A percentile compares a stretch with the other conserved stretches of the same genome.
phyloP scores from a whole-genome alignment of 2,329 filamentous ascomycete species.

The Fusarium lyarnte region DNA sequence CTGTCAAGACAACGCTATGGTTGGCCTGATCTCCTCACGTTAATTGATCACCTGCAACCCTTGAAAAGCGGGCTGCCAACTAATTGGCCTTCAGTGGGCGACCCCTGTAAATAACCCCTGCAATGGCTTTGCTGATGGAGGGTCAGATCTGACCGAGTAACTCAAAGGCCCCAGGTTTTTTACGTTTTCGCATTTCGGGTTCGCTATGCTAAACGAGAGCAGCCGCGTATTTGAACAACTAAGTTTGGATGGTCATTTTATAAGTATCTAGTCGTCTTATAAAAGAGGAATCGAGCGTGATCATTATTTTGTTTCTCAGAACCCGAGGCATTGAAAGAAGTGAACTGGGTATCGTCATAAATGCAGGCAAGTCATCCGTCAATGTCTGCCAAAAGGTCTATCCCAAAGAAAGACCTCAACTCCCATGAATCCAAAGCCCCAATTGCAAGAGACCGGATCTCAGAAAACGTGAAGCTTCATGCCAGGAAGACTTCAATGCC shows the following conservation, averaged over 20 bases:
- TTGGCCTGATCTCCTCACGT: conserved; percentile 2
- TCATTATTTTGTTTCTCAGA: neutral
- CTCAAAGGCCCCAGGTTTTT: conserved; percentile 33
- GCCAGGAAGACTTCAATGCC: neutral
- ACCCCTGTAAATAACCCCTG: neutral
- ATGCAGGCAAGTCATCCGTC: neutral
- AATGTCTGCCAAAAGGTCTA: neutral
- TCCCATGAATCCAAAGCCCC: neutral
- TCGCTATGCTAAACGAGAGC: conserved; percentile 17
- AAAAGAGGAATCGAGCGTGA: neutral
- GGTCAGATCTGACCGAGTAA: conserved; percentile 30
- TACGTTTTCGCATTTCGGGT: conserved; percentile 24
- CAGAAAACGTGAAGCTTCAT: rapidly evolving
- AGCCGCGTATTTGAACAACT: neutral
- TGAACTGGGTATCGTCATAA: conserved; percentile 17
- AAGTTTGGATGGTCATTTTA: neutral
- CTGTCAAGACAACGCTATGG: neutral
- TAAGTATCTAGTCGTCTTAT: neutral
- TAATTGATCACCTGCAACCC: conserved; percentile 9
- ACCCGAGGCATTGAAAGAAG: neutral
- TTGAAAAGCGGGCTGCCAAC: conserved; percentile 3
- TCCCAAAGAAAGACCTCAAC: neutral
- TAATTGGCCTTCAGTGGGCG: neutral
- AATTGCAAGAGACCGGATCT: neutral
- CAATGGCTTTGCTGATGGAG: conserved; percentile 1